These are phyloP conservation scores for Nitzschia sp. DNA, from an alignment of 108 stramenopile species.

Conservation along the genomic window DNA sequence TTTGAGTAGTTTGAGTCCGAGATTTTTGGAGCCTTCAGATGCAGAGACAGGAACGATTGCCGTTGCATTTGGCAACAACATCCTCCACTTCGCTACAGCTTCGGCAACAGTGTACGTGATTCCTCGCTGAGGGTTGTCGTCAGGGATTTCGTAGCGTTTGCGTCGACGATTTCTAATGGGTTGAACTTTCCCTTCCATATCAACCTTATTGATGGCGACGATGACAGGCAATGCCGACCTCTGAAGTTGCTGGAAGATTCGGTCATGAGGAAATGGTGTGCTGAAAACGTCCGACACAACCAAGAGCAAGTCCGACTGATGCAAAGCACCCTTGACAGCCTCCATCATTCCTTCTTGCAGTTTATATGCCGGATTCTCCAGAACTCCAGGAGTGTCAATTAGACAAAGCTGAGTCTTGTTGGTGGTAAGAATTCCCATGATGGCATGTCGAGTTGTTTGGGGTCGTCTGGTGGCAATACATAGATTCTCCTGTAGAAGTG, in stretches of 20 bases:
- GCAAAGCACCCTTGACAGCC: constrained; percentile 66
- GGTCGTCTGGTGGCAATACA: constrained; percentile 82
- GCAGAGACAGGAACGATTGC: constrained; percentile 77
- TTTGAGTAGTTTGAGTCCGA: constrained; percentile 59
- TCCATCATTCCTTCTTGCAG: constrained; percentile 90
- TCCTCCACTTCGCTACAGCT: constrained; percentile 74
- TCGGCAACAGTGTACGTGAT: constrained; percentile 54
- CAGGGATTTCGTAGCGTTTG: constrained; percentile 10
- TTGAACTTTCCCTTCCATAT: constrained; percentile 44
- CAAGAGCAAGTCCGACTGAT: constrained; percentile 72
- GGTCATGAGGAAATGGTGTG: constrained; percentile 66
- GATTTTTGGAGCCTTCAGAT: constrained; percentile 47
- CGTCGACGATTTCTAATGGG: constrained; percentile 26
- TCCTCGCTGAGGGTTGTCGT: constrained; percentile 10
- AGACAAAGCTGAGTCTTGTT: constrained; percentile 75
- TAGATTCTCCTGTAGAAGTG: constrained; percentile 68
- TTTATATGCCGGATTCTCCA: constrained; percentile 75
- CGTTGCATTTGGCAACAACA: constrained; percentile 67
- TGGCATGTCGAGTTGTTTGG: constrained; percentile 90
- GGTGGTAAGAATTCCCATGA: constrained; percentile 78
- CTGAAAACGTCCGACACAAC: constrained; percentile 84
- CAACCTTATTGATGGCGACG: constrained; percentile 89
- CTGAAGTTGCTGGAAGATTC: constrained; percentile 54
- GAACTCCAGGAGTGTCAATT: constrained; percentile 88
- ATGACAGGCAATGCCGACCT: constrained; percentile 57